A percentile compares a stretch with the other conserved stretches of the same genome.
phyloP scores from a whole-genome alignment of 2,329 filamentous ascomycete species.

The Xylariales sp. region DNA sequence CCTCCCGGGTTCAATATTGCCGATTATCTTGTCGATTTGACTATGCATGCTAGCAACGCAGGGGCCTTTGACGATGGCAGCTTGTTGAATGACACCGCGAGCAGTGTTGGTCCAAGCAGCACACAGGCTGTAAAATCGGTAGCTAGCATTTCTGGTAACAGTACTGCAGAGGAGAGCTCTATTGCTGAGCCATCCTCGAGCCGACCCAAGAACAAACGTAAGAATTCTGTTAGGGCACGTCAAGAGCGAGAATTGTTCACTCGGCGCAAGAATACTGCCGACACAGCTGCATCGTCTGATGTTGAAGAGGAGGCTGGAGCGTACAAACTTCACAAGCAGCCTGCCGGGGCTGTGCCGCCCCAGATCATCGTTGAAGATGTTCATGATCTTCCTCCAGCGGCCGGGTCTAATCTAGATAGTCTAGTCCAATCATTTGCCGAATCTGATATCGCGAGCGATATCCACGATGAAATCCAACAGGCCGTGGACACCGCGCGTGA shows the following conservation, averaged over 20 bases:
- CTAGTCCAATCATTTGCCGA: constrained; percentile 80
- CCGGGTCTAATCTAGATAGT: constrained; percentile 82
- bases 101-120: constrained; percentile 81
- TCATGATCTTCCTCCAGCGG: constrained; percentile 70
- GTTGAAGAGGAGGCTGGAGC: constrained; percentile 63
- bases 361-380: constrained; percentile 76
- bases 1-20: constrained; percentile 98
- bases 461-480: constrained; percentile 81
- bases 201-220: constrained; percentile 76
- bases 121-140: constrained; percentile 91
- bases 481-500: constrained; percentile 72
- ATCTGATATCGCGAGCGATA: constrained; percentile 80
- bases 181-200: constrained; percentile 67
- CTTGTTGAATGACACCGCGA: constrained; percentile 66
- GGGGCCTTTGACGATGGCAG: constrained; percentile 69
- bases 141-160: constrained; percentile 82
- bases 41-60: constrained; percentile 87
- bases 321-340: constrained; percentile 64
- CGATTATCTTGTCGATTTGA: constrained; percentile 95
- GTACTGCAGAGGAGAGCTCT: constrained; percentile 75
- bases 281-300: constrained; percentile 72
- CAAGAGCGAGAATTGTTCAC: constrained; percentile 94
- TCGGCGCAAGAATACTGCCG: constrained; percentile 74
- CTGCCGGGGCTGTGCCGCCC: constrained; percentile 58
- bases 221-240: constrained; percentile 82